These are phyloP conservation scores for Sarocladiaceae sp. DNA, from an alignment of 2,329 filamentous ascomycete species.

Conservation along the genomic window DNA sequence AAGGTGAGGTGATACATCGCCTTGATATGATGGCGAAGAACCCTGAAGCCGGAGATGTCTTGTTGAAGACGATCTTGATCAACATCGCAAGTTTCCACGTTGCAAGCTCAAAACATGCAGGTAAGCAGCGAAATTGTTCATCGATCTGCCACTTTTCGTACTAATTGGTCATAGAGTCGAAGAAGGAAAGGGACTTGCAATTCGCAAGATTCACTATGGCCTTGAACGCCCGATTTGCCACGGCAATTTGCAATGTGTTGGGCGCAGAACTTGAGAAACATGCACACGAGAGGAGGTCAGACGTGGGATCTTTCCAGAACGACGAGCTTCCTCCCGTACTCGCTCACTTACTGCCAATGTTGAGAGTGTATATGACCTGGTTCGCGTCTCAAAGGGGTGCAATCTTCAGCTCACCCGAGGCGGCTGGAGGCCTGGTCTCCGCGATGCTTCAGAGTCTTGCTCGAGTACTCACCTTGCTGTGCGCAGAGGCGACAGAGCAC, in stretches of 20 bases:
- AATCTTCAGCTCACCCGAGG: constrained; percentile 39
- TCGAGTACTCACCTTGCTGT: constrained; percentile 44
- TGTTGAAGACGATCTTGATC: constrained; percentile 78
- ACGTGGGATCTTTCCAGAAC: constrained; percentile 14
- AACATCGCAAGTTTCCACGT: constrained; percentile 83
- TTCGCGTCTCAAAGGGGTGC: constrained; percentile 42
- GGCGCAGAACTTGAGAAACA: constrained; percentile 57
- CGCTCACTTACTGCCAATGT: constrained; percentile 43
- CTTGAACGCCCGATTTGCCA: constrained; percentile 75
- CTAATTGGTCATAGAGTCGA: constrained; percentile 34
- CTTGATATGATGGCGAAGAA: constrained; percentile 70
- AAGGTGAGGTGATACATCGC: constrained; percentile 78
- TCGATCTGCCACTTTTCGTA: neutral
- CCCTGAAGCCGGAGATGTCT: constrained; percentile 55
- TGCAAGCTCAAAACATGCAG: constrained; percentile 38
- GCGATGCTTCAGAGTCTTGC: constrained; percentile 43
- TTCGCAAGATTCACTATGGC: constrained; percentile 65
- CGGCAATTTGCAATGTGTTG: constrained; percentile 65
- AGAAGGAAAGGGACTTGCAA: constrained; percentile 37
- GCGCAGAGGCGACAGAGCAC: constrained; percentile 35
- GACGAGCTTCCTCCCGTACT: constrained; percentile 29
- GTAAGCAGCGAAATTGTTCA: constrained; percentile 22
- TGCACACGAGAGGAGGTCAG: neutral
- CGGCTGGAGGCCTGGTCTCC: constrained; percentile 40
- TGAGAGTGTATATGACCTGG: constrained; percentile 53